phyloP scores from a whole-genome alignment of 192 early-diverging fungal genomes.

The Gryganskiella cystojenkinii region DNA sequence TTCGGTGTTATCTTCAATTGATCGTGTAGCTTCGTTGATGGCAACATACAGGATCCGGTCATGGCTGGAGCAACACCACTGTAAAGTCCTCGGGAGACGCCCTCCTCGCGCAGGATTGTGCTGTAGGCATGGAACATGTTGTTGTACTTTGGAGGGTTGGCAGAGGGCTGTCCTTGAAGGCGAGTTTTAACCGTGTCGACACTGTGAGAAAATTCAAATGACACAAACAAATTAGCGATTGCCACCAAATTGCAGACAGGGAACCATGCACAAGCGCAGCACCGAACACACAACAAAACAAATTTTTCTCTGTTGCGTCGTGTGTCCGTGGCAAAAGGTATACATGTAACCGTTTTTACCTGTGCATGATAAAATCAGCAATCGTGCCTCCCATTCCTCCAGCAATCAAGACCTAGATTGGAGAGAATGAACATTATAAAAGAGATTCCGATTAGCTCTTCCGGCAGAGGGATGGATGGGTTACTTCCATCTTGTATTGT shows the following conservation, averaged over 20 bases:
- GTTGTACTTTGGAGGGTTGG: slow-evolving; percentile 59
- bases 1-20: not conserved
- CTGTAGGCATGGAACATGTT: slow-evolving; percentile 69
- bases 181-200: slow-evolving; percentile 68
- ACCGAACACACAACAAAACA: not conserved
- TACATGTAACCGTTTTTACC: slow-evolving; percentile 50
- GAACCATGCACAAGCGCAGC: not conserved
- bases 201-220: slow-evolving; percentile 15
- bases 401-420: slow-evolving; percentile 55
- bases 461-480: not conserved
- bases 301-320: not conserved
- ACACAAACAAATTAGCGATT: not conserved
- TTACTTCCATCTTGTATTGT: no score
- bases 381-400: slow-evolving; percentile 64
- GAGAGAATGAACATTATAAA: not conserved
- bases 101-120: slow-evolving; percentile 65
- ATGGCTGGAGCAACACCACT: slow-evolving; percentile 67
- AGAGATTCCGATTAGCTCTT: not conserved
- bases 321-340: not conserved
- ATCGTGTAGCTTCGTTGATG: not conserved
- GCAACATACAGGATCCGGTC: slow-evolving; percentile 52
- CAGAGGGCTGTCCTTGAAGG: slow-evolving; percentile 63
- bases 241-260: not conserved
- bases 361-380: slow-evolving; percentile 68
- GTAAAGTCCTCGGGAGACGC: slow-evolving; percentile 62